Conservation (phyloP, 1,284 basidiomycete species). For the Ceratobasidium theobromae region DNA sequence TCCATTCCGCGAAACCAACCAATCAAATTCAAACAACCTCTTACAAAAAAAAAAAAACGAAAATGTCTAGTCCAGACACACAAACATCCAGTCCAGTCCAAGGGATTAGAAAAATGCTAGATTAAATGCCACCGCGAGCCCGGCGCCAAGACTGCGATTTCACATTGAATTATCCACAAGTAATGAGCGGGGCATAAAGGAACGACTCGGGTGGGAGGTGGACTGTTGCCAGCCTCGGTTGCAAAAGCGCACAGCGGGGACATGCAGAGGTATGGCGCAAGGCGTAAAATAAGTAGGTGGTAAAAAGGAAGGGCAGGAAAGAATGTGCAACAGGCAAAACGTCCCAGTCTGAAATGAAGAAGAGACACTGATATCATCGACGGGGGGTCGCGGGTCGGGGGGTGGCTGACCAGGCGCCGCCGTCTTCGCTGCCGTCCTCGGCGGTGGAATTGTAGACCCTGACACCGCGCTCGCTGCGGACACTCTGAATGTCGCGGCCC, state of each 20-base stretch:
- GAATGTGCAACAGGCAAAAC: slow-evolving; percentile 6
- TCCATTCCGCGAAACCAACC: too few species aligned
- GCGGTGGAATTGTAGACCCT: slow-evolving; percentile 69
- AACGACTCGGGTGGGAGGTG: slow-evolving; percentile 21
- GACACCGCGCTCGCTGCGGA: slow-evolving; percentile 72
- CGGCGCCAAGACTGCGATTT: too few species aligned
- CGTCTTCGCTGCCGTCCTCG: slow-evolving; percentile 50
- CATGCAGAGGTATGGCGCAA: not conserved
- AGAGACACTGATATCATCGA: not conserved
- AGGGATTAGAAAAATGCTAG: too few species aligned
- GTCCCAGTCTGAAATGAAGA: not conserved
- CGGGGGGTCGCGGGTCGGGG: slow-evolving; percentile 16
- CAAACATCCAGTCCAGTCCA: too few species aligned
- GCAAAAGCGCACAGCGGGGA: slow-evolving; percentile 4
- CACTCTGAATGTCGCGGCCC: slow-evolving; percentile 76
- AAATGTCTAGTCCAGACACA: too few species aligned
- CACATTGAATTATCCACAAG: too few species aligned
- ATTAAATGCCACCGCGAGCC: too few species aligned
- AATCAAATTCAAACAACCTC: too few species aligned
- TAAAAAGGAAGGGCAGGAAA: not conserved
- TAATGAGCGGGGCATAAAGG: not conserved
- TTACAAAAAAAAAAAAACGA: too few species aligned
- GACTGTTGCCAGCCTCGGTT: not conserved
- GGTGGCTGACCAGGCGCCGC: slow-evolving; percentile 1
- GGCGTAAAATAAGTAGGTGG: not conserved